A percentile compares a stretch with the other conserved stretches of the same genome.
These are phyloP conservation scores for Plantago ovata DNA, from an alignment of 257 asterid species.

Conservation along the genomic window DNA sequence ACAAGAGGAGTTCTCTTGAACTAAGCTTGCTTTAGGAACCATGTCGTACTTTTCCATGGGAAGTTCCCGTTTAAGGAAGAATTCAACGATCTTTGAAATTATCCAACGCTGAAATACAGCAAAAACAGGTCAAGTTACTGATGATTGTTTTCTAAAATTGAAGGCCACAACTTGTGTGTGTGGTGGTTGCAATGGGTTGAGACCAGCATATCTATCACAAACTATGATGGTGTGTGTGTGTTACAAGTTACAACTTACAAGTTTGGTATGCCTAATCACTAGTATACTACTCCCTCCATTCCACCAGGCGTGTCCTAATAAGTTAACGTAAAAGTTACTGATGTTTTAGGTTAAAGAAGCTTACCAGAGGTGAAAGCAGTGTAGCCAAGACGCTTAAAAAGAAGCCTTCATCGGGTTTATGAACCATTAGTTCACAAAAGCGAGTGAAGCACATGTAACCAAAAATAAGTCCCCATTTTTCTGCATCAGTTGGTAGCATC, in stretches of 20 bases:
- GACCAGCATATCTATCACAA: too few species aligned
- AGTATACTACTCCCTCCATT: too few species aligned
- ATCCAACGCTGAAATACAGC: conserved; percentile 51
- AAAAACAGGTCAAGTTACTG: not conserved
- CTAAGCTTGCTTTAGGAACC: conserved; percentile 51
- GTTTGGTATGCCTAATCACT: too few species aligned
- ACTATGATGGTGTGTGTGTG: too few species aligned
- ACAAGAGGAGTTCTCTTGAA: conserved; percentile 37
- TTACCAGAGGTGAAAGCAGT: conserved; percentile 57
- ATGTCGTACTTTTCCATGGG: conserved; percentile 44
- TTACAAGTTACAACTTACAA: too few species aligned
- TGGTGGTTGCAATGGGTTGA: too few species aligned
- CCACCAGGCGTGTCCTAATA: too few species aligned
- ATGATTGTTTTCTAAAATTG: not conserved
- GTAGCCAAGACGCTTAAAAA: conserved; percentile 33
- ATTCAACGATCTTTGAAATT: conserved; percentile 46
- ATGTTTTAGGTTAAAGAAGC: not conserved
- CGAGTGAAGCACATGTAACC: conserved; percentile 44
- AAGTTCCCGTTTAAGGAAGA: conserved; percentile 32
- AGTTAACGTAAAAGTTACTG: not conserved
- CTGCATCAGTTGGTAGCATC: conserved; percentile 31
- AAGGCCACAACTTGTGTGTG: not conserved
- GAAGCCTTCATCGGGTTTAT: conserved; percentile 63
- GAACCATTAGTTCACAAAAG: conserved; percentile 58
- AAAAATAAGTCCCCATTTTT: conserved; percentile 39